Evolutionary conservation across 2,329 filamentous ascomycete genomes (phyloP), one percentile per base, ranked within the genome.

Genomic region (Pseudocercospora fuligena): DNA sequence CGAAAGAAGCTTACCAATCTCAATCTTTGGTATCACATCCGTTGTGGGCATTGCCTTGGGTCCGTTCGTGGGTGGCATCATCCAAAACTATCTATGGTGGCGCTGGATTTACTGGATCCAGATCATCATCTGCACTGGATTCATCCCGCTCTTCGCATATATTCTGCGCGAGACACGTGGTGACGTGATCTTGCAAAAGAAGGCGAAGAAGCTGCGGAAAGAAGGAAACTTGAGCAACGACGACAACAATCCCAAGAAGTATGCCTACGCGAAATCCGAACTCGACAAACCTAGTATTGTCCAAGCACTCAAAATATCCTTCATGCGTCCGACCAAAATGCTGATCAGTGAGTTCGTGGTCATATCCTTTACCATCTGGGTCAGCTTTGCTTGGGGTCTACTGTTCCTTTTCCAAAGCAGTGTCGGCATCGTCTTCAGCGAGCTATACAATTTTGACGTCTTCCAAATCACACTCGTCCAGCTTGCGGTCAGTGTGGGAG

Each of bases 351-450:
- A 74, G 56, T 72, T 71, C 61, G 70, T 73, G 1, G 73, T 74
- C 27, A 76, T 77, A 5, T 33, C 71, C 16, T 75, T 76, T 19
- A 80, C 83, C 73, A 74, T 82, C 1, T 78, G 74, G n/a, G 82
- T 84, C 0, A 77, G 82, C 9, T 77, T 82, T 58, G 78, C 78
- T 60, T 76, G 79, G 65, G 80, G 80, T 19, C 78, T 78, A 4
- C 75, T 82, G 6, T 84, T 82, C 72, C 76, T 83, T 64, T 83
- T 81, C 70, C 82, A 82, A 5, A 80, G 81, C 60, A 78, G 75
- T 36, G 78, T 83, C 23, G 75, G 77, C 2, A 75, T 81, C 69
- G 77, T 81, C 46, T 80, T 80, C 69, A 63, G 69, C 2, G 64
- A 59, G 0, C 66, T 79, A 1, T 82, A 82, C 68, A 71, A 64